Percentiles rank a stretch among this genome's conserved stretches.
Evolutionary conservation across 768 basidiomycete species (phyloP).

Genomic region (Pulveroboletus sp.): DNA sequence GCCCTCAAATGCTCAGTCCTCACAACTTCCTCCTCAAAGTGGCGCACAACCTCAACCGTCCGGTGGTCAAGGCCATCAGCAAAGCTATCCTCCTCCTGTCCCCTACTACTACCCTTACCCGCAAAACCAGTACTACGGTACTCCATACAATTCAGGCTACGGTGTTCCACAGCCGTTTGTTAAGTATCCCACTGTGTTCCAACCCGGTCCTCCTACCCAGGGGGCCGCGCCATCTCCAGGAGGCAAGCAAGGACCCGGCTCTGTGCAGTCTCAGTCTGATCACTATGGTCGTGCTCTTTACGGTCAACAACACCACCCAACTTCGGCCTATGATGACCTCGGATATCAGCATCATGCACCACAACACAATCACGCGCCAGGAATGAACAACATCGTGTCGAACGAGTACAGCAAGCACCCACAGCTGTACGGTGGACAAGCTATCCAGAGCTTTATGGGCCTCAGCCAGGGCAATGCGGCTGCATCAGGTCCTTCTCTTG

Average conservation of each 20-base stretch:
- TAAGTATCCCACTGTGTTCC: conserved; percentile 76
- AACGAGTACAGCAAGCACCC: conserved; percentile 44
- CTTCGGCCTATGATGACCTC: conserved; percentile 47
- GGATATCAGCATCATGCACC: conserved; percentile 52
- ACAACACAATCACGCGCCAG: conserved; percentile 52
- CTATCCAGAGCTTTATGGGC: conserved; percentile 70
- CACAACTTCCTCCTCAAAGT: conserved; percentile 47
- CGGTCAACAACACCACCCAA: conserved; percentile 48
- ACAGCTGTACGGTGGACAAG: conserved; percentile 46
- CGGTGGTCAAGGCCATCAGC: conserved; percentile 60
- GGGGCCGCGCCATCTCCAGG: conserved; percentile 60
- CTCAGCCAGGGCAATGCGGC: conserved; percentile 43
- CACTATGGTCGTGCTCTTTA: conserved; percentile 64
- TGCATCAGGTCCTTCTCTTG: conserved; percentile 43
- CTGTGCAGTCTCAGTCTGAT: conserved; percentile 48
- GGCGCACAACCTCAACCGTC: conserved; percentile 53
- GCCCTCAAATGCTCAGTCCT: conserved; percentile 48
- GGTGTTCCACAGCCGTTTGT: conserved; percentile 62
- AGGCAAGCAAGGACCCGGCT: conserved; percentile 58
- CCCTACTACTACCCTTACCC: conserved; percentile 65
- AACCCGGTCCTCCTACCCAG: conserved; percentile 64
- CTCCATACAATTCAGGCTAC: conserved; percentile 59
- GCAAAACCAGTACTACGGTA: conserved; percentile 72
- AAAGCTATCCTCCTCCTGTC: conserved; percentile 58
- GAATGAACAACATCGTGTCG: conserved; percentile 35